phyloP scores from a whole-genome alignment of 2,329 filamentous ascomycete species.

The Neonectria hederae region DNA sequence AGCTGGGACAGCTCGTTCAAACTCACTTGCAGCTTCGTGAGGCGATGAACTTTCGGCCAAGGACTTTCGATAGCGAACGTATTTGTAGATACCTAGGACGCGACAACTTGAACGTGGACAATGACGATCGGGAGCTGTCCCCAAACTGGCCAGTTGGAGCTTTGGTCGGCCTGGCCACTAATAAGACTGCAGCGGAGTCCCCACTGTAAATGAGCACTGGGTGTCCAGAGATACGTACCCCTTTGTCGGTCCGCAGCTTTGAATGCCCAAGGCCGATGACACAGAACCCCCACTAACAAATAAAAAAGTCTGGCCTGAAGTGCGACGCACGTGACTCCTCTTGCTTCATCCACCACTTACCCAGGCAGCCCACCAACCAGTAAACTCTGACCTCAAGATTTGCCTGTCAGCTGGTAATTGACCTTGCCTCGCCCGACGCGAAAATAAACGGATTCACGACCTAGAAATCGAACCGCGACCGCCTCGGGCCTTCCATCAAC shows the following conservation, averaged over 20 bases:
- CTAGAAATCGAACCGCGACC: slow-evolving; percentile 5
- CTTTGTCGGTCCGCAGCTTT: neutral
- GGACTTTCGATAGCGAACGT: slow-evolving; percentile 6
- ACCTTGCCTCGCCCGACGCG: slow-evolving; percentile 25
- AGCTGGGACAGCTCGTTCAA: neutral
- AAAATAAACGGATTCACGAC: slow-evolving; percentile 14
- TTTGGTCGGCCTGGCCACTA: slow-evolving; percentile 24
- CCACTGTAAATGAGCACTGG: neutral
- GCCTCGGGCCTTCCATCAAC: slow-evolving; percentile 12
- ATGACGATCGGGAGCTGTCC: slow-evolving; percentile 24
- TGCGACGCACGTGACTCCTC: slow-evolving; percentile 38
- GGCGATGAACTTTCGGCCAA: neutral
- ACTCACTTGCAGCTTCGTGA: neutral
- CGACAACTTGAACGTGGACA: slow-evolving; percentile 23
- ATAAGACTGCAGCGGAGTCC: slow-evolving; percentile 9
- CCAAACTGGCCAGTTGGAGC: slow-evolving; percentile 45
- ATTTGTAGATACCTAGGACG: slow-evolving; percentile 11
- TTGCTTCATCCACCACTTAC: slow-evolving; percentile 43
- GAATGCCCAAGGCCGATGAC: neutral
- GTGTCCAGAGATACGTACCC: slow-evolving; percentile 37
- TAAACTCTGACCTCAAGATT: slow-evolving; percentile 39
- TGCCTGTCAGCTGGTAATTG: slow-evolving; percentile 29
- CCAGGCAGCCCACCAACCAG: slow-evolving; percentile 42
- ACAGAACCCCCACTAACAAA: slow-evolving; percentile 20
- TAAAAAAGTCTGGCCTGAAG: slow-evolving; percentile 34